Conservation (phyloP, 352 stramenopile genomes). For the Phytophthora pluvialis region DNA sequence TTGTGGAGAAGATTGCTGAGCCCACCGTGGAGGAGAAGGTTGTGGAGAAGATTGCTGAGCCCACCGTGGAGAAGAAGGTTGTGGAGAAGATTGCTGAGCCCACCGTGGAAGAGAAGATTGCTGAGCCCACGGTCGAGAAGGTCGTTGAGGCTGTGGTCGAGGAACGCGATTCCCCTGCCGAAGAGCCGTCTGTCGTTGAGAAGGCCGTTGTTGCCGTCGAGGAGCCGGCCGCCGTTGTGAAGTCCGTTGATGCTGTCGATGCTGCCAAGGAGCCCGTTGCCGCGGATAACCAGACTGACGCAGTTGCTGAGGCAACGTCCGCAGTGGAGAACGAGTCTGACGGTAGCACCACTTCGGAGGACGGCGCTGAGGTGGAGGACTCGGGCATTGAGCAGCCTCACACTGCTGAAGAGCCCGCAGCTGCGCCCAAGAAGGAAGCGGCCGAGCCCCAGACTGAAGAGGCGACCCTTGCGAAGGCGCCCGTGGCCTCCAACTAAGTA, state of each 20-base stretch:
- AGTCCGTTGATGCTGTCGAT: slow-evolving; percentile 1
- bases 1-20: neutral
- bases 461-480: slow-evolving; percentile 15
- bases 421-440: slow-evolving; percentile 26
- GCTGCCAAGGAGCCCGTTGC: slow-evolving; percentile 7
- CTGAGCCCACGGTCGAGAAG: slow-evolving; percentile 15
- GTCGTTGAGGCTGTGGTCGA: slow-evolving; percentile 4
- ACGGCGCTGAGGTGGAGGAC: slow-evolving; percentile 33
- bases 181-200: slow-evolving; percentile 6
- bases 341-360: slow-evolving; percentile 39
- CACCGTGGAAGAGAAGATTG: neutral
- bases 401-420: slow-evolving; percentile 17
- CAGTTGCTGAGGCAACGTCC: neutral
- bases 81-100: neutral
- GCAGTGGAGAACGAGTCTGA: slow-evolving; percentile 29
- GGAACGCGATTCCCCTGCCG: neutral
- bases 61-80: too few species aligned
- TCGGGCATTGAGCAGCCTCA: slow-evolving; percentile 22
- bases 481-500: slow-evolving; percentile 36
- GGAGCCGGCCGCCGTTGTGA: slow-evolving; percentile 12
- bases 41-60: neutral
- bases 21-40: neutral
- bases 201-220: slow-evolving; percentile 18
- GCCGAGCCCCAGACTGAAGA: slow-evolving; percentile 19
- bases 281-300: slow-evolving; percentile 24